Conservation (phyloP, 2,329 filamentous ascomycete genomes). For the Metarhizium humberi region DNA sequence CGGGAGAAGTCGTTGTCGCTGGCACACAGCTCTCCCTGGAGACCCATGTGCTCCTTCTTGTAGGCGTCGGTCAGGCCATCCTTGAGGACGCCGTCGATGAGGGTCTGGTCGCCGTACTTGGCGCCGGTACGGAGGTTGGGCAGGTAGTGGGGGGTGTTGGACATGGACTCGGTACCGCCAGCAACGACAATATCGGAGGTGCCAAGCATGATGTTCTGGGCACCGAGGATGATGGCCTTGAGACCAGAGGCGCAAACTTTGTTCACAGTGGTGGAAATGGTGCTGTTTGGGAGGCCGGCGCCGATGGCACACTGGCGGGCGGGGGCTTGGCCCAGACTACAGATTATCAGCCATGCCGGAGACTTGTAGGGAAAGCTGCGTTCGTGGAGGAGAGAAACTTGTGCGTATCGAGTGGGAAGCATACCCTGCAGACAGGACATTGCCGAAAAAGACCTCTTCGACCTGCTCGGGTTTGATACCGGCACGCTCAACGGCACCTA, state of each 20-base stretch:
- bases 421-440: constrained; percentile 93
- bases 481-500: constrained; percentile 73
- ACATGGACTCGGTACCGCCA: constrained; percentile 97
- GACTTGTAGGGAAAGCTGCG: background rate
- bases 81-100: constrained; percentile 87
- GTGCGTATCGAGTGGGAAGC: constrained; percentile 14
- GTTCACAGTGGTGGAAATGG: constrained; percentile 89
- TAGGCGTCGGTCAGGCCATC: constrained; percentile 93
- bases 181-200: constrained; percentile 89
- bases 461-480: constrained; percentile 85
- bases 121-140: constrained; percentile 75
- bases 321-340: constrained; percentile 87
- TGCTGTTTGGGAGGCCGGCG: constrained; percentile 72
- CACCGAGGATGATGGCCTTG: constrained; percentile 89
- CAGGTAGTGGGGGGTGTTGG: constrained; percentile 93
- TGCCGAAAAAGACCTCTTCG: constrained; percentile 96
- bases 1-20: constrained; percentile 71
- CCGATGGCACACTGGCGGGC: constrained; percentile 88
- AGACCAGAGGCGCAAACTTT: constrained; percentile 96
- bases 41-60: constrained; percentile 94
- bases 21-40: constrained; percentile 87
- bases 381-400: background rate
- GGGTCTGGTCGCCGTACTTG: constrained; percentile 86
- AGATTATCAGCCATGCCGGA: background rate
- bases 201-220: constrained; percentile 95